phyloP scores from a whole-genome alignment of 2,329 filamentous ascomycete species.

The Fusarium sp. region DNA sequence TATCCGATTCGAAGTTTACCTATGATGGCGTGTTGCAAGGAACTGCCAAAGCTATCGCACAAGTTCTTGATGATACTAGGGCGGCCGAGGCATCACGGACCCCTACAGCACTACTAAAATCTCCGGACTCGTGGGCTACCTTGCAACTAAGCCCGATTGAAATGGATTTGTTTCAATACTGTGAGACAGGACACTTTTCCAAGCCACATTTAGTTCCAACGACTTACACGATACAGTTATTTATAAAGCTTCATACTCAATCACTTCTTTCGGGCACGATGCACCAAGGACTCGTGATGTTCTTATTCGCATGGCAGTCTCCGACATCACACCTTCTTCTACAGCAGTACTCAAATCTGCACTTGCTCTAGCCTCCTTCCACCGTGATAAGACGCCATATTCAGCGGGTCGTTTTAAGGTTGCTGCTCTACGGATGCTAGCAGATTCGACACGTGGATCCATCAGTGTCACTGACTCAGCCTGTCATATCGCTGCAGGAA shows the following conservation, averaged over 20 bases:
- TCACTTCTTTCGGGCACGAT: slow-evolving; percentile 34
- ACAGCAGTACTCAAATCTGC: slow-evolving; percentile 33
- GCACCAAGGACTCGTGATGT: slow-evolving; percentile 14
- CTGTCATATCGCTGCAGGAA: slow-evolving; percentile 42
- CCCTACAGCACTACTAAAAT: background rate
- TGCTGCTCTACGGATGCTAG: slow-evolving; percentile 27
- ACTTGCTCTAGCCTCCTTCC: slow-evolving; percentile 34
- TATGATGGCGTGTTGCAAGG: background rate
- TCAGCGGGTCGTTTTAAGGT: slow-evolving; percentile 10
- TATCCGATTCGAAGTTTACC: background rate
- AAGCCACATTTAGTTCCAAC: fast-evolving
- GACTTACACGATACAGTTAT: slow-evolving; percentile 26
- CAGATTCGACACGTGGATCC: background rate
- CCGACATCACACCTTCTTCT: slow-evolving; percentile 4
- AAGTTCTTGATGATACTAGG: fast-evolving
- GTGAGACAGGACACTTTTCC: slow-evolving; percentile 4
- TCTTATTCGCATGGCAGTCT: slow-evolving; percentile 39
- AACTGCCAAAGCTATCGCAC: fast-evolving
- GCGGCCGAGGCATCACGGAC: fast-evolving
- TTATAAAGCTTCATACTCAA: slow-evolving; percentile 28
- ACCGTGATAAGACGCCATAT: background rate
- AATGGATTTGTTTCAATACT: slow-evolving; percentile 37
- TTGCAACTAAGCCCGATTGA: slow-evolving; percentile 40
- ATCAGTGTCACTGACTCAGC: slow-evolving; percentile 6
- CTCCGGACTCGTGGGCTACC: background rate